Base-by-base conservation (phyloP, 768 basidiomycete genomes). In the Tylopilus plumbeoviolaceoides region DNA sequence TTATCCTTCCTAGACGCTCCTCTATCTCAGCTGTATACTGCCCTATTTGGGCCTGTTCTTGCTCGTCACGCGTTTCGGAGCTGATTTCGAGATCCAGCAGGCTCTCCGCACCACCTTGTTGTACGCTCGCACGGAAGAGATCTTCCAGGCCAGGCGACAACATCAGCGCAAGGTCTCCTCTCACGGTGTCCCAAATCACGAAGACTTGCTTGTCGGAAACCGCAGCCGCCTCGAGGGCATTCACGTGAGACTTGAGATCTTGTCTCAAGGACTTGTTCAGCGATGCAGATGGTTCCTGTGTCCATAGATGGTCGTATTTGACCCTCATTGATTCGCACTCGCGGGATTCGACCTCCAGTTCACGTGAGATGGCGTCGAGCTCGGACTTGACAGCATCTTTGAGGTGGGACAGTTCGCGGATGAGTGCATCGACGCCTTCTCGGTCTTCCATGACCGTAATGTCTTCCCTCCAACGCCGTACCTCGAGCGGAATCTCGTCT, bases 251-350 rank as follows among this genome's bases (percentile, higher is more conserved):
- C 67, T 92, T 92, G 50, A 98, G 70, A 64, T 94, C 92, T 55
- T 82, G 82, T 14, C 94, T 77, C 50, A 89, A 68, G 7, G 76
- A 70, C 66, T 89, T 87, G 41, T 87, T 89, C 53, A 85, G 70
- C 1, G 80, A 77, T 0, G 90, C 84, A 5, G 87, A 87, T 0
- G 95, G 95, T 9, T 81, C 79, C 69, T 97, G 95, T 8, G 87
- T 84, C 87, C 91, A 98, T 27, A 81, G 68, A 59, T 93, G 86
- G 28, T 87, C 87, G 68, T 91, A 95, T 68, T 88, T 88, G 62
- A 93, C 87, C 50, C 94, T 76, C 84, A 86, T 82, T 45, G 79
- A 75, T 70, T 99, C 95, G 70, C 94, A 98, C 44, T 94, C 92
- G 58, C 84, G 75, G 31, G 82, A 84, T 70, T 98, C 97, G 36